Conservation (phyloP, 2,329 filamentous ascomycete genomes). For the Exserohilum rostratum region DNA sequence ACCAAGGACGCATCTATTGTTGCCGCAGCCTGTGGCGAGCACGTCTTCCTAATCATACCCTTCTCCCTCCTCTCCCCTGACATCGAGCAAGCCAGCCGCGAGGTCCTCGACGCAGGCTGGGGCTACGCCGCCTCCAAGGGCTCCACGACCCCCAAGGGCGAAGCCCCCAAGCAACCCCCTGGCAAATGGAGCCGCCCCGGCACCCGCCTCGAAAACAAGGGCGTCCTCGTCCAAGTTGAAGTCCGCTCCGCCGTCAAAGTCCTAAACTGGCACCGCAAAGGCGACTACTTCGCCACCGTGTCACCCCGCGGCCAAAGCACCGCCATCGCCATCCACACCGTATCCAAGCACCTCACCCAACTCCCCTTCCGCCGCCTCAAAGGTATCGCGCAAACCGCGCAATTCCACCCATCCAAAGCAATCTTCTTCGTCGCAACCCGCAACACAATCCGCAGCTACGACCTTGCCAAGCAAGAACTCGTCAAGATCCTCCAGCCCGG, state of each 20-base stretch:
- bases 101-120: conserved; percentile 85
- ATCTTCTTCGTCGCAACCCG: conserved; percentile 97
- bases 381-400: conserved; percentile 82
- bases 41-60: conserved; percentile 81
- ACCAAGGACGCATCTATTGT: conserved; percentile 80
- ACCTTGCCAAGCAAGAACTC: conserved; percentile 87
- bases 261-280: conserved; percentile 90
- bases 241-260: conserved; percentile 83
- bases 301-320: conserved; percentile 78
- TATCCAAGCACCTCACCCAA: conserved; percentile 94
- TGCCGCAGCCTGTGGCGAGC: conserved; percentile 82
- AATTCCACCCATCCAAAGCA: conserved; percentile 92
- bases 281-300: conserved; percentile 92
- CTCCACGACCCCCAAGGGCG: conserved; percentile 55
- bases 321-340: conserved; percentile 90
- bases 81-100: conserved; percentile 74
- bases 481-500: conserved; percentile 93
- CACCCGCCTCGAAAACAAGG: conserved; percentile 72
- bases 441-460: conserved; percentile 90
- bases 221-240: conserved; percentile 80
- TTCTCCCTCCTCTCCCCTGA: conserved; percentile 71
- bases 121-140: conserved; percentile 80
- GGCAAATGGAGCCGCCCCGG: conserved; percentile 85
- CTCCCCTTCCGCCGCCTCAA: conserved; percentile 83
- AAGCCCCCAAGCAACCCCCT: conserved; percentile 72